Evolutionary conservation across 2,329 filamentous ascomycete genomes (phyloP).

Genomic region (Venturiaceae sp.): DNA sequence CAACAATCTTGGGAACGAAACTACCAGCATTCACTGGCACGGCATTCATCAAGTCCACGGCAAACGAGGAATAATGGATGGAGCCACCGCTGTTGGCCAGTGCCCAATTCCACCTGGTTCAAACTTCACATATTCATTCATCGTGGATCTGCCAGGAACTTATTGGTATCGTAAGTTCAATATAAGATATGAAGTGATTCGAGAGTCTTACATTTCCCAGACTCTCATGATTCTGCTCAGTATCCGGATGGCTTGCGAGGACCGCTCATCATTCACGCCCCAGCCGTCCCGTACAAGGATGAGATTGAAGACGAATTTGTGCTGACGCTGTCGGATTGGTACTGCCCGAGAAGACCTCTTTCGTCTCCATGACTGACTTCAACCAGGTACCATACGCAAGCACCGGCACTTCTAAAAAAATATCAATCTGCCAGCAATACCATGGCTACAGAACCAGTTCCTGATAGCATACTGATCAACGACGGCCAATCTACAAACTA

Average conservation of each 20-base stretch:
- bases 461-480: slow-evolving; percentile 56
- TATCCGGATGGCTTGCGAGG: slow-evolving; percentile 61
- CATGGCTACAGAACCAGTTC: slow-evolving; percentile 55
- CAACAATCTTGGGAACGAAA: slow-evolving; percentile 53
- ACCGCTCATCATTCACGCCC: slow-evolving; percentile 56
- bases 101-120: slow-evolving; percentile 55
- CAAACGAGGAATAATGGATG: slow-evolving; percentile 55
- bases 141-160: slow-evolving; percentile 44
- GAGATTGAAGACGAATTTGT: slow-evolving; percentile 51
- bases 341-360: slow-evolving; percentile 22
- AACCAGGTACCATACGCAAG: slow-evolving; percentile 57
- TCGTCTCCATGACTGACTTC: slow-evolving; percentile 30
- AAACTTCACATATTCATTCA: slow-evolving; percentile 59
- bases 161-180: slow-evolving; percentile 40
- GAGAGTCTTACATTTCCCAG: slow-evolving; percentile 42
- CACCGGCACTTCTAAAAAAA: slow-evolving; percentile 33
- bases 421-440: slow-evolving; percentile 45
- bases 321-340: slow-evolving; percentile 64
- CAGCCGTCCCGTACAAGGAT: slow-evolving; percentile 40
- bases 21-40: slow-evolving; percentile 59
- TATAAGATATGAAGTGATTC: not conserved
- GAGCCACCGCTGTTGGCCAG: slow-evolving; percentile 56
- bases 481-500: slow-evolving; percentile 42
- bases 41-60: slow-evolving; percentile 49
- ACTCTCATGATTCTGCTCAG: slow-evolving; percentile 51